A percentile compares a stretch with the other conserved stretches of the same genome.
Conservation (phyloP, 2,329 filamentous ascomycete genomes). For the Colletotrichum trifolii region DNA sequence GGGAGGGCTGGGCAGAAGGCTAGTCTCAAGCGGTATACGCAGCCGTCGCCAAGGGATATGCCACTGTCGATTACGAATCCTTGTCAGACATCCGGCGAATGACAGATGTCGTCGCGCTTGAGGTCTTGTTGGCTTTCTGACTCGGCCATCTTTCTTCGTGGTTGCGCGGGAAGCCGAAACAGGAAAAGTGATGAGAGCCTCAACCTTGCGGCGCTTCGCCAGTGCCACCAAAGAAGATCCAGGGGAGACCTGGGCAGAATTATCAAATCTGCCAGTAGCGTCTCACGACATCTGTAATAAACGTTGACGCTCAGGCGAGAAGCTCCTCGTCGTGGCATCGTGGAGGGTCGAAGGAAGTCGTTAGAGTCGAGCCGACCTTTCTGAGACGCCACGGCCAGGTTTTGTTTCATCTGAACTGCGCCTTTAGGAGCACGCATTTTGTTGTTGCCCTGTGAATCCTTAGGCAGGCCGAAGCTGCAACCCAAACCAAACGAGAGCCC, state of each 20-base stretch:
- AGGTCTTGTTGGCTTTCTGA: conserved; percentile 19
- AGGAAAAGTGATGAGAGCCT: conserved; percentile 24
- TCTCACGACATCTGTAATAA: conserved; percentile 15
- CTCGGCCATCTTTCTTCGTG: conserved; percentile 3
- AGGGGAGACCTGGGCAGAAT: conserved; percentile 9
- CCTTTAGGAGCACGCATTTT: conserved; percentile 4
- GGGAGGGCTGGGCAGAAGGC: background rate
- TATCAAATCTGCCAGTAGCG: conserved; percentile 4
- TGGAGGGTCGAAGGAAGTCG: background rate
- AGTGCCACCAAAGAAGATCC: background rate
- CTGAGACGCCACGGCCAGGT: conserved; percentile 31
- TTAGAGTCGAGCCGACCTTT: background rate
- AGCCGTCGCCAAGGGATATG: conserved; percentile 2
- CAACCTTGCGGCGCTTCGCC: conserved; percentile 13
- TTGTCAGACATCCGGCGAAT: conserved; percentile 18
- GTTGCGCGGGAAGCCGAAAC: conserved; percentile 7
- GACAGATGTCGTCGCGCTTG: conserved; percentile 24
- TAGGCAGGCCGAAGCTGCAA: background rate
- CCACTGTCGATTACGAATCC: conserved; percentile 6
- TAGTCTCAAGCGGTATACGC: background rate
- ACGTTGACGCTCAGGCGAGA: conserved; percentile 20
- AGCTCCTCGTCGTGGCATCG: background rate
- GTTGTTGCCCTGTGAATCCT: background rate
- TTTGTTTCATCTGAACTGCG: conserved; percentile 33
- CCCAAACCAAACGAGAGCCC: conserved; percentile 1